Evolutionary conservation across 202 grass and related monocot species (phyloP).

Genomic region (Carex arenaria): DNA sequence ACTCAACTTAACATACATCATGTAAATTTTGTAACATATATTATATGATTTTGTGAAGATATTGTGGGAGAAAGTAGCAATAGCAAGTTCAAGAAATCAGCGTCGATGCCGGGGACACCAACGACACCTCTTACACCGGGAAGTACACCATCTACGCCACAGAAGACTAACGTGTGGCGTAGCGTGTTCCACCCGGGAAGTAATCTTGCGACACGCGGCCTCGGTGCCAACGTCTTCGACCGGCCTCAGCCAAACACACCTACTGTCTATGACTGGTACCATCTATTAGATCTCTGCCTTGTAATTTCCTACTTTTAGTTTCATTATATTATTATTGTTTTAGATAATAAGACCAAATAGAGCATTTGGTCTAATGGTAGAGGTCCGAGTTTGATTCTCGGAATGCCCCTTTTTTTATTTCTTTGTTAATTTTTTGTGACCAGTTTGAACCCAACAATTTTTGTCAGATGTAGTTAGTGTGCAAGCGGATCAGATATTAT

Average conservation of each 20-base stretch:
- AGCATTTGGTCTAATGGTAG: slow-evolving; percentile 59
- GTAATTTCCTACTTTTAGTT: not conserved
- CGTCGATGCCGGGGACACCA: slow-evolving; percentile 28
- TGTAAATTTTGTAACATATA: not conserved
- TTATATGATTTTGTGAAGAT: slow-evolving; percentile 5
- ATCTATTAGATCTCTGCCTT: not conserved
- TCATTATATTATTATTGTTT: not conserved
- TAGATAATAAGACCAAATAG: not conserved
- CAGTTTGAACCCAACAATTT: not conserved
- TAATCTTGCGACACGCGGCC: slow-evolving; percentile 63
- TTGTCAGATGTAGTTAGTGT: not conserved
- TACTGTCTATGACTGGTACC: slow-evolving; percentile 92
- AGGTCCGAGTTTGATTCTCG: slow-evolving; percentile 55
- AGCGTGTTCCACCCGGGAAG: slow-evolving; percentile 95
- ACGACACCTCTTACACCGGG: slow-evolving; percentile 52
- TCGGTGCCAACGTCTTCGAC: slow-evolving; percentile 79
- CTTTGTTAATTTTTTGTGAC: not conserved
- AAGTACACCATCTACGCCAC: slow-evolving; percentile 38
- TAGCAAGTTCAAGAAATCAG: slow-evolving; percentile 33
- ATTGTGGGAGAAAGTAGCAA: slow-evolving; percentile 19
- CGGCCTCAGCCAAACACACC: slow-evolving; percentile 74
- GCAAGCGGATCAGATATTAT: no score
- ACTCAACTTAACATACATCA: not conserved
- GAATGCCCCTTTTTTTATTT: slow-evolving; percentile 26
- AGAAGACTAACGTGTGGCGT: slow-evolving; percentile 72